Evolutionary conservation across 305 asterid genomes (phyloP).

Genomic region (Euphrasia arctica): DNA sequence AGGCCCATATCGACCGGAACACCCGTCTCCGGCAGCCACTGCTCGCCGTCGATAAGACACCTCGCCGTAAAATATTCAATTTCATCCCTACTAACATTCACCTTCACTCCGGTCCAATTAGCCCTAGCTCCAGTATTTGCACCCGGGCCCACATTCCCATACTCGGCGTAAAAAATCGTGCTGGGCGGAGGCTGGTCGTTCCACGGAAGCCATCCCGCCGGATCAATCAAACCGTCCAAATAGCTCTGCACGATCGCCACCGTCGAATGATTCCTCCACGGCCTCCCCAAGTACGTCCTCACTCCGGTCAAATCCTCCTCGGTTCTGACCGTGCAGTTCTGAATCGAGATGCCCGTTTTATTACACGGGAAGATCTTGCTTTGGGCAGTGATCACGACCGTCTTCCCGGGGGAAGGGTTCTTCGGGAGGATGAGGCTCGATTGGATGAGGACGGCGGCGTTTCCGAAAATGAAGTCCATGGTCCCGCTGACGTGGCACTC

Average conservation of each 20-base stretch:
- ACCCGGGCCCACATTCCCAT: slow-evolving; percentile 6
- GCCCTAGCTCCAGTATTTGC: background rate
- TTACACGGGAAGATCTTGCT: background rate
- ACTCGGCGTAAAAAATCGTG: slow-evolving; percentile 20
- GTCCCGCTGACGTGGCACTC: slow-evolving; percentile 20
- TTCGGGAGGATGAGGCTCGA: background rate
- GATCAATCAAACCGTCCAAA: background rate
- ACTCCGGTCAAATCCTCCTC: slow-evolving; percentile 3
- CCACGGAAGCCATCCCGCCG: slow-evolving; percentile 22
- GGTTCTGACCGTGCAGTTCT: background rate
- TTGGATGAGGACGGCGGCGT: slow-evolving; percentile 9
- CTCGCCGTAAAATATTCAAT: background rate
- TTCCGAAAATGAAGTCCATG: slow-evolving; percentile 18
- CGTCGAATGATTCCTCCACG: slow-evolving; percentile 19
- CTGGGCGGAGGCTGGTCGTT: background rate
- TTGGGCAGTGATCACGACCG: slow-evolving; percentile 5
- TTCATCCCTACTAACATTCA: background rate
- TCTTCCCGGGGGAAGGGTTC: background rate
- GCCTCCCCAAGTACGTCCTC: slow-evolving; percentile 19
- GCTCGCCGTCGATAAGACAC: background rate
- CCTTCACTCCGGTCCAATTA: slow-evolving; percentile 20
- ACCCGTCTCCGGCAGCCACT: slow-evolving; percentile 3
- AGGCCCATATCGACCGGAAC: background rate
- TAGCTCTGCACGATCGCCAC: slow-evolving; percentile 11
- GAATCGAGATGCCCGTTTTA: slow-evolving; percentile 11